Evolutionary conservation across 2,329 filamentous ascomycete species (phyloP), one percentile per base, ranked within the genome.

Genomic region (Aspergillus caelatus): DNA sequence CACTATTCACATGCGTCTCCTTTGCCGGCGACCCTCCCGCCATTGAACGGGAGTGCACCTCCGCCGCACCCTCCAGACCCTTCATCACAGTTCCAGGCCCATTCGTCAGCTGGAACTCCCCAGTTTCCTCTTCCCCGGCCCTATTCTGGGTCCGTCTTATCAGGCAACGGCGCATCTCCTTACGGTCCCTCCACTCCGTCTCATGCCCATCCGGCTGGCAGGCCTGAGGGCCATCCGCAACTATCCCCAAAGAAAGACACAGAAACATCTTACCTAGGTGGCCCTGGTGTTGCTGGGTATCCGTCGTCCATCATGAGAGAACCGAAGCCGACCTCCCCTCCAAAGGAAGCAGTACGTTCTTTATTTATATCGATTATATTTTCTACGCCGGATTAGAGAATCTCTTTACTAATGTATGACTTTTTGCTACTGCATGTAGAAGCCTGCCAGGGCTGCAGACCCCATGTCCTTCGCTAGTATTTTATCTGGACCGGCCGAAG

Each of bases 391-490:
- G 32, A 39, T 14, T 26, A 21, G n/a, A 55, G 52, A 30, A 28
- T 23, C 34, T 43, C 19, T 54, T 41, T 41, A 1, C 39, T 26
- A 48, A 61, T 19, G 23, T 53, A 43, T 58, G 16, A n/a, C 26
- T 36, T 48, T 54, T 62, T 39, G 32, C 16, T 62, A 9, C 59
- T 32, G 10, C 48, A 56, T 68, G 41, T 76, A 93, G 86, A 91
- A 90, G 57, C 87, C 91, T 1, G 88, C 87, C 69, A 89, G 93
- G 76, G 85, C 89, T 46, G 89, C 90, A 63, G 91, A 96, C 75
- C 91, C 94, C 59, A 97, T 97, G 94, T 95, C 94, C 6, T 95
- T 98, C 74, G 95, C 93, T 68, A 97, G 94, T 75, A 96, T 98
- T 64, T 89, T 98, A 50, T 94, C 93, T 4, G 93, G 88, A 69